phyloP scores from a whole-genome alignment of 2,329 filamentous ascomycete species.

The Cladophialophora bantiana region DNA sequence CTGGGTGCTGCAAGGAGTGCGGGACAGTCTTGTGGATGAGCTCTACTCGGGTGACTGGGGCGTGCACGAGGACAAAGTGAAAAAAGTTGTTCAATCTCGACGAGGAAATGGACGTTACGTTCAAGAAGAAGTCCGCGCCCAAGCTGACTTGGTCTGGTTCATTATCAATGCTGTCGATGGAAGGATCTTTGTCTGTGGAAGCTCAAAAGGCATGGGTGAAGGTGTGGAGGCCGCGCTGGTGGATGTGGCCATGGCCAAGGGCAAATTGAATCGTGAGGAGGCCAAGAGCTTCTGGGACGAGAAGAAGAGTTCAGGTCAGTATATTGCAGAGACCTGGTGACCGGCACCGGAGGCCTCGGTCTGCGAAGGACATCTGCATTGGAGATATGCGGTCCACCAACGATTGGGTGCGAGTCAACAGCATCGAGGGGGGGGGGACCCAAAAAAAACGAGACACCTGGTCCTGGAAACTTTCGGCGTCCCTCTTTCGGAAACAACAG shows the following conservation, averaged over 20 bases:
- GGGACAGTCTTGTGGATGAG: constrained; percentile 94
- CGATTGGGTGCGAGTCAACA: neutral
- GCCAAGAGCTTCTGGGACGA: constrained; percentile 86
- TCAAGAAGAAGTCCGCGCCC: constrained; percentile 89
- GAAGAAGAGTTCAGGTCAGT: constrained; percentile 92
- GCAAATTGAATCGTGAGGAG: constrained; percentile 80
- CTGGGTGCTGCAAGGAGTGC: constrained; percentile 92
- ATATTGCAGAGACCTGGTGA: constrained; percentile 72
- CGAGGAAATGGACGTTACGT: constrained; percentile 86
- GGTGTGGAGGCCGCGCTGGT: constrained; percentile 88
- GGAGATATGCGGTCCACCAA: neutral
- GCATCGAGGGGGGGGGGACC: no score
- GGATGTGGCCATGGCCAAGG: constrained; percentile 91
- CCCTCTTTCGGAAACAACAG: neutral
- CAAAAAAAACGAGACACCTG: neutral
- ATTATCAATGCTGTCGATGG: constrained; percentile 97
- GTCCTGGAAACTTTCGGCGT: neutral
- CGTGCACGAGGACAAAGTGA: constrained; percentile 85
- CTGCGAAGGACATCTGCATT: neutral
- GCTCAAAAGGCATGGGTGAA: constrained; percentile 95
- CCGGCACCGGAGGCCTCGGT: neutral
- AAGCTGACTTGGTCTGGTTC: constrained; percentile 97
- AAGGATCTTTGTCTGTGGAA: constrained; percentile 94
- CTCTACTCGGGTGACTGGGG: constrained; percentile 97
- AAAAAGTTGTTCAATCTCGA: constrained; percentile 79